Conservation (phyloP, 768 basidiomycete species). For the Amanita rimosa region DNA sequence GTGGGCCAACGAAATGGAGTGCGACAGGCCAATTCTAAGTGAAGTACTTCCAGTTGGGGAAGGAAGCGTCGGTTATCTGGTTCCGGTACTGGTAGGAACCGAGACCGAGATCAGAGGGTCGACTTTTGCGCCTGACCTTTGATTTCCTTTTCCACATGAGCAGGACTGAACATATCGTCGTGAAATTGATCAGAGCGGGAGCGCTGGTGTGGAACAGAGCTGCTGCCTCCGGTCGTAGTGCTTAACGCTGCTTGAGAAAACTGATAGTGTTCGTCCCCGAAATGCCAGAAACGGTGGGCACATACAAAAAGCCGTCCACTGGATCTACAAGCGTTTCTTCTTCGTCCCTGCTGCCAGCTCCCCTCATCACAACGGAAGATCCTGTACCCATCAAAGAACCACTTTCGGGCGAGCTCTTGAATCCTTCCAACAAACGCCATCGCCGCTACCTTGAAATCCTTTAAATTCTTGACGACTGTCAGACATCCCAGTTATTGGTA, state of each 20-base stretch:
- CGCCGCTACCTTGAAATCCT: conserved; percentile 5
- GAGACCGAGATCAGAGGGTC: not conserved
- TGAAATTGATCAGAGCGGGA: not conserved
- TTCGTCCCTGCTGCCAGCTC: not conserved
- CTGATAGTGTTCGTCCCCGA: not conserved
- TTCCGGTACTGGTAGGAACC: not conserved
- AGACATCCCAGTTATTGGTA: not conserved
- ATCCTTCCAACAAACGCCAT: not conserved
- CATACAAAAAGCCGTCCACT: not conserved
- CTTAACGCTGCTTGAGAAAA: not conserved
- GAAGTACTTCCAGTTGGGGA: not conserved
- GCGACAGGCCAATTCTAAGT: not conserved
- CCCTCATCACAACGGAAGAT: not conserved
- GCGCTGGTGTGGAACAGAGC: too few species aligned
- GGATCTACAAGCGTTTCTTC: not conserved
- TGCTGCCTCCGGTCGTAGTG: not conserved
- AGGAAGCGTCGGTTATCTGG: not conserved
- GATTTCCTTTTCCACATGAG: not conserved
- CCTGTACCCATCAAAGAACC: not conserved
- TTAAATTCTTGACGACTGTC: not conserved
- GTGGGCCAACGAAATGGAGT: not conserved
- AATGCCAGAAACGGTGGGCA: not conserved
- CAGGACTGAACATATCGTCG: not conserved
- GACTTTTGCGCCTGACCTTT: not conserved
- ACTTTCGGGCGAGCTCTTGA: not conserved